phyloP scores from a whole-genome alignment of 2,329 filamentous ascomycete species.

The Metarhizium brunneum region DNA sequence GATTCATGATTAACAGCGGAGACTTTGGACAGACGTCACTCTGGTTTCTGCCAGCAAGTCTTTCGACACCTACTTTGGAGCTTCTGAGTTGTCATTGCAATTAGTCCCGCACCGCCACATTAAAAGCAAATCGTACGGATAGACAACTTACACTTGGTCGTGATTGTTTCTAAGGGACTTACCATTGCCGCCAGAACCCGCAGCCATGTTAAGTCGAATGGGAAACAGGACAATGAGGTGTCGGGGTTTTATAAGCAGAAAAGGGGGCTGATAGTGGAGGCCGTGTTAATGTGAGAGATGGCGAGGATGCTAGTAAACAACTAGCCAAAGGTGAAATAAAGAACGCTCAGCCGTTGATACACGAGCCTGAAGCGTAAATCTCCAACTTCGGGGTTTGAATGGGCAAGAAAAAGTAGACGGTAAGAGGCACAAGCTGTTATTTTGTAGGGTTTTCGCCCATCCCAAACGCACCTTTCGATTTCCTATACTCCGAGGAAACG shows the following conservation, averaged over 20 bases:
- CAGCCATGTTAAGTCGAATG: neutral
- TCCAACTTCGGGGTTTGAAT: neutral
- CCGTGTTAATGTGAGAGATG: neutral
- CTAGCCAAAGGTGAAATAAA: neutral
- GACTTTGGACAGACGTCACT: neutral
- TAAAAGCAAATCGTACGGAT: neutral
- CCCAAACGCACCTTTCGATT: neutral
- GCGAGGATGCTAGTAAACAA: neutral
- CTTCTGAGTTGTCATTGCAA: neutral
- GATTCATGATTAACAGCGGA: slow-evolving; percentile 1
- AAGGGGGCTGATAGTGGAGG: neutral
- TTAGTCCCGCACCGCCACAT: neutral
- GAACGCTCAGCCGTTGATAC: neutral
- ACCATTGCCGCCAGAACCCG: neutral
- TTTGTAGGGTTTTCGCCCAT: neutral
- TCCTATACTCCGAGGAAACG: neutral
- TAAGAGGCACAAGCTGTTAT: neutral
- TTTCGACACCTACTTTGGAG: neutral
- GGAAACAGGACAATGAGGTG: neutral
- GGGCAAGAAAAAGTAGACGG: neutral
- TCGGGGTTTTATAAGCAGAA: neutral
- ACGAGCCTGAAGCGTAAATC: neutral
- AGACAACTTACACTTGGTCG: neutral
- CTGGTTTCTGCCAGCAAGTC: too few relatives aligned
- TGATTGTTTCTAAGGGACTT: neutral